Evolutionary conservation across 2,329 filamentous ascomycete genomes (phyloP), one percentile per base, ranked within the genome.

Genomic region (Trichoderma oligosporum): DNA sequence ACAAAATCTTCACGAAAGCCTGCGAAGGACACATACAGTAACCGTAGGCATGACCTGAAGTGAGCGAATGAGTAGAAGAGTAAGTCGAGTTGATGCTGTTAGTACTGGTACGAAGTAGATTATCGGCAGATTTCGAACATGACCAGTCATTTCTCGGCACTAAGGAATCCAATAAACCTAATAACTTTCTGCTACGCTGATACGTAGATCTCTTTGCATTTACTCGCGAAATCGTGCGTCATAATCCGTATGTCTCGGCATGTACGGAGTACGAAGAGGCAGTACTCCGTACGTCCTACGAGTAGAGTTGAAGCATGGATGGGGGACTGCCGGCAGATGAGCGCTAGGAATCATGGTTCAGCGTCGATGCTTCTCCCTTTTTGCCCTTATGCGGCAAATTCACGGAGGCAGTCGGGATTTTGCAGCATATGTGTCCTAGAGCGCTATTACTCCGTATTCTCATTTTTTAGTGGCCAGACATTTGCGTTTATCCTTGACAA

Each of bases 281-380:
- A n/a, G n/a, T n/a, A n/a, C n/a, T n/a, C n/a, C n/a, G 27, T 31
- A 6, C 27, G 27, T 5, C 27, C 5, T 31, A 31, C 11, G 27
- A 6, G 11, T 31, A 11, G 41, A 46, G 22, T 20, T 22, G 16
- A 38, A 46, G 24, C 52, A 36, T 31, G 16, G 51, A 54, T 54
- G 29, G 39, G 38, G 47, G 49, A 53, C 27, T 46, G 52, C 24
- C 52, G 41, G 52, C 31, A 55, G 52, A 55, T 55, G 41, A 29
- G 27, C n/a, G 31, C 22, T 9, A 45, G 29, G 38, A 53, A 31
- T 44, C 27, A 20, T 29, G 16, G 12, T 46, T 55, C 29, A 24
- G 14, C 14, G 29, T 14, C 7, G 18, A 54, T 45, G 29, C 31
- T 36, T 38, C 31, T 36, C 25, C 48, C 24, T 16, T 46, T 46